A percentile compares a stretch with the other conserved stretches of the same genome.
Evolutionary conservation across 2,329 filamentous ascomycete genomes (phyloP).

Genomic region (Fusarium piperis): DNA sequence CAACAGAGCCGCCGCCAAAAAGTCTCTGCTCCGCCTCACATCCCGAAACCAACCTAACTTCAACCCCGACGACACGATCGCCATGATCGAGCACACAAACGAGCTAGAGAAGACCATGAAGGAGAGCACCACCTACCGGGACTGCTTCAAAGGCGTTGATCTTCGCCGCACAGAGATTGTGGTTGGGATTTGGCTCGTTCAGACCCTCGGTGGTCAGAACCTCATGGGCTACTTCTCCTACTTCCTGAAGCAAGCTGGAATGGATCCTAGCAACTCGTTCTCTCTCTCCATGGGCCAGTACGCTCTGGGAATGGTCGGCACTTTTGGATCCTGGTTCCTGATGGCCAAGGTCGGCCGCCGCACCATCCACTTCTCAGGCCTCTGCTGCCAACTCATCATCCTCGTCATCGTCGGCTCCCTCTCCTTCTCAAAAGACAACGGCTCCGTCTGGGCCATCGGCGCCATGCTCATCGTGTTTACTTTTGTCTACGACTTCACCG

Average conservation of each 20-base stretch:
- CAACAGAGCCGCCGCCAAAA: constrained; percentile 52
- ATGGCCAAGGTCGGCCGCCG: constrained; percentile 61
- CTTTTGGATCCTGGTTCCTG: constrained; percentile 60
- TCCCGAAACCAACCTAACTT: constrained; percentile 50
- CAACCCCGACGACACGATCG: constrained; percentile 58
- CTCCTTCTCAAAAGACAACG: constrained; percentile 48
- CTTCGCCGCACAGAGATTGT: constrained; percentile 64
- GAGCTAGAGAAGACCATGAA: constrained; percentile 56
- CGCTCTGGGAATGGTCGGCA: constrained; percentile 61
- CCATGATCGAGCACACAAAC: constrained; percentile 65
- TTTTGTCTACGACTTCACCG: constrained; percentile 63
- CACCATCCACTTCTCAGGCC: constrained; percentile 58
- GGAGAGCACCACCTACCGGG: constrained; percentile 56
- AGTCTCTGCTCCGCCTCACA: constrained; percentile 54
- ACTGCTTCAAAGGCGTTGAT: constrained; percentile 64
- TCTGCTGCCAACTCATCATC: constrained; percentile 52
- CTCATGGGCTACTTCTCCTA: constrained; percentile 61
- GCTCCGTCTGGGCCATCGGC: constrained; percentile 55
- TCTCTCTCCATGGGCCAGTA: constrained; percentile 59
- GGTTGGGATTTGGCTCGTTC: constrained; percentile 59
- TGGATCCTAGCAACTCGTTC: constrained; percentile 55
- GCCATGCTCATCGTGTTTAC: constrained; percentile 62
- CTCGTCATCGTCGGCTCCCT: constrained; percentile 54
- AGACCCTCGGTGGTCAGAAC: constrained; percentile 58
- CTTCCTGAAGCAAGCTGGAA: constrained; percentile 57